Conservation (phyloP, 2,329 filamentous ascomycete genomes). For the Cercospora citrullina region DNA sequence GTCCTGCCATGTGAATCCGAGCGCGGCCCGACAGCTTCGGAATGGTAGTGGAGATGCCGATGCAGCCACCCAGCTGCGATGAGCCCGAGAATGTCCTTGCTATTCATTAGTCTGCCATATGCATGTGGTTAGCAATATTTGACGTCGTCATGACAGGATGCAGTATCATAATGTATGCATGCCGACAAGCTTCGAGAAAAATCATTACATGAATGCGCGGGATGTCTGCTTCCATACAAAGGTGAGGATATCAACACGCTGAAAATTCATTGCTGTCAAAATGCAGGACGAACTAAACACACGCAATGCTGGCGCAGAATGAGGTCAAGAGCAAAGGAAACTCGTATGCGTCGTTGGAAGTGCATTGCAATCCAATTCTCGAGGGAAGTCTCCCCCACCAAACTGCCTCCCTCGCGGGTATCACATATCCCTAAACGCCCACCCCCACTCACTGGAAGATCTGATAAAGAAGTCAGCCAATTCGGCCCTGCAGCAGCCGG, state of each 20-base stretch:
- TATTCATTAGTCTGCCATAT: neutral
- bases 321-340: neutral
- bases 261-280: neutral
- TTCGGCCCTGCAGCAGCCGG: constrained; percentile 7
- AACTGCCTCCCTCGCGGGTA: constrained; percentile 18
- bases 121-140: neutral
- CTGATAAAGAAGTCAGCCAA: constrained; percentile 19
- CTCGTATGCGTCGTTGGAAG: neutral
- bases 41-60: neutral
- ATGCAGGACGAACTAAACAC: neutral
- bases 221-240: neutral
- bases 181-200: neutral
- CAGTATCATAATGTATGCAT: neutral
- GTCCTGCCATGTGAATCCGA: neutral
- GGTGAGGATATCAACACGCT: neutral
- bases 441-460: constrained; percentile 23
- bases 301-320: neutral
- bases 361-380: neutral
- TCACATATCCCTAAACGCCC: constrained; percentile 16
- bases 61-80: too few relatives aligned
- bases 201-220: neutral
- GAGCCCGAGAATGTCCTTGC: neutral
- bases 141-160: neutral
- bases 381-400: neutral
- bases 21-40: neutral